Percentiles rank a stretch among this genome's conserved stretches.
Conservation (phyloP, 1,139 yeast species). For the Torulaspora globosa region DNA sequence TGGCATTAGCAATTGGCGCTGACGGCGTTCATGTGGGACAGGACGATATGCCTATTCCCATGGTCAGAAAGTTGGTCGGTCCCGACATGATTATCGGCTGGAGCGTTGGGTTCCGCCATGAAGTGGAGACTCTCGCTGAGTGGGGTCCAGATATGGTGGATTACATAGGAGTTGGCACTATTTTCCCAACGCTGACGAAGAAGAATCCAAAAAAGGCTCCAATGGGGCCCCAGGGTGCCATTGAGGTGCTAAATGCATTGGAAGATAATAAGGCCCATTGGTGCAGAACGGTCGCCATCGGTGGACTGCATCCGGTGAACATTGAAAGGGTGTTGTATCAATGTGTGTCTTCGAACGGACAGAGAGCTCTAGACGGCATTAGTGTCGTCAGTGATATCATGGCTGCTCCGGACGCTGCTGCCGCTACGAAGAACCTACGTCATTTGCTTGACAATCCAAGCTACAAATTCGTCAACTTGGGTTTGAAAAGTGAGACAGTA, state of each 20-base stretch:
- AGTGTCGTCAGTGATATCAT: conserved; percentile 86
- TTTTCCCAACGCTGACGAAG: conserved; percentile 73
- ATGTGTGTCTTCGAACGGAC: conserved; percentile 42
- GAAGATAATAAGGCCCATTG: conserved; percentile 38
- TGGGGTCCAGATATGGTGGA: conserved; percentile 55
- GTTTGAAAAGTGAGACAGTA: conserved; percentile 5
- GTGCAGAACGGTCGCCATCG: conserved; percentile 70
- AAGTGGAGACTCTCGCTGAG: conserved; percentile 53
- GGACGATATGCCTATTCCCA: conserved; percentile 71
- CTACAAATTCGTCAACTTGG: conserved; percentile 16
- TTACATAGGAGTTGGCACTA: conserved; percentile 84
- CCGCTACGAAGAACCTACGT: conserved; percentile 45
- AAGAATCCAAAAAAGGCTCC: conserved; percentile 50
- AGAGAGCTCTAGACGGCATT: conserved; percentile 62
- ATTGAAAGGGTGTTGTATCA: conserved; percentile 53
- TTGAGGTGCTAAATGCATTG: conserved; percentile 50
- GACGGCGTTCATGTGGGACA: conserved; percentile 96
- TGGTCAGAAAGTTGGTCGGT: conserved; percentile 64
- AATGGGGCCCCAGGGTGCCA: conserved; percentile 65
- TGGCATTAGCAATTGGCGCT: conserved; percentile 84
- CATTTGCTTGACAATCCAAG: conserved; percentile 17
- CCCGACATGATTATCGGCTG: conserved; percentile 75
- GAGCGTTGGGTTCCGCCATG: conserved; percentile 59
- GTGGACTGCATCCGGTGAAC: conserved; percentile 74
- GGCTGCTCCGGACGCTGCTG: conserved; percentile 58